Percentiles rank a stretch among this genome's conserved stretches.
Conservation (phyloP, 352 stramenopile species). For the Thraustotheca clavata region DNA sequence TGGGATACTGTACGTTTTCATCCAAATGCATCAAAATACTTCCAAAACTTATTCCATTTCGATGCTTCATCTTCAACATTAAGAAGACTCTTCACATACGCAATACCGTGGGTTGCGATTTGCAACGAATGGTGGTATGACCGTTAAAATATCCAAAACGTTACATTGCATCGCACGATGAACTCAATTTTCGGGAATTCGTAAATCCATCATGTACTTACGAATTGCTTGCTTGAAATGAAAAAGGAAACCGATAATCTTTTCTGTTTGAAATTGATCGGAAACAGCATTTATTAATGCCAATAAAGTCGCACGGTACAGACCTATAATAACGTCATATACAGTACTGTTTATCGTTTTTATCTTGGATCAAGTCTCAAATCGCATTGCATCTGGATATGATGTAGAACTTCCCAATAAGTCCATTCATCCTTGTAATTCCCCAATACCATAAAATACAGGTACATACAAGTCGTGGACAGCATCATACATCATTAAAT, state of each 20-base stretch:
- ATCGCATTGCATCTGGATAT: background rate
- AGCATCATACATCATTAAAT: conserved; percentile 22
- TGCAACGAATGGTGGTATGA: background rate
- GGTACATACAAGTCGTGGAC: background rate
- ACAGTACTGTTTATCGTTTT: background rate
- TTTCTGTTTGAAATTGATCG: conserved; percentile 17
- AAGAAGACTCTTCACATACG: background rate
- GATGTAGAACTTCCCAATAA: conserved; percentile 20
- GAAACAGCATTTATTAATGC: conserved; percentile 13
- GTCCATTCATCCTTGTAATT: conserved; percentile 8
- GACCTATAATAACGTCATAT: conserved; percentile 22
- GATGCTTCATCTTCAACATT: background rate
- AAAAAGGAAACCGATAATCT: conserved; percentile 21
- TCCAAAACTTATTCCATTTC: conserved; percentile 18
- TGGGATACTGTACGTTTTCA: conserved; percentile 14
- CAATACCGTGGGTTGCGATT: background rate
- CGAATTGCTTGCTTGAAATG: conserved; percentile 26
- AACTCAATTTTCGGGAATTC: conserved; percentile 10
- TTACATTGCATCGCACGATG: background rate
- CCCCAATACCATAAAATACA: conserved; percentile 18
- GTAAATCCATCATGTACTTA: conserved; percentile 15
- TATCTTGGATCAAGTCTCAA: conserved; percentile 4
- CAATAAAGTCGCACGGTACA: background rate
- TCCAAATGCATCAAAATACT: conserved; percentile 23
- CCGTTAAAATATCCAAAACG: background rate